phyloP scores from a whole-genome alignment of 805 yeast species.

The Torulaspora microellipsoides region DNA sequence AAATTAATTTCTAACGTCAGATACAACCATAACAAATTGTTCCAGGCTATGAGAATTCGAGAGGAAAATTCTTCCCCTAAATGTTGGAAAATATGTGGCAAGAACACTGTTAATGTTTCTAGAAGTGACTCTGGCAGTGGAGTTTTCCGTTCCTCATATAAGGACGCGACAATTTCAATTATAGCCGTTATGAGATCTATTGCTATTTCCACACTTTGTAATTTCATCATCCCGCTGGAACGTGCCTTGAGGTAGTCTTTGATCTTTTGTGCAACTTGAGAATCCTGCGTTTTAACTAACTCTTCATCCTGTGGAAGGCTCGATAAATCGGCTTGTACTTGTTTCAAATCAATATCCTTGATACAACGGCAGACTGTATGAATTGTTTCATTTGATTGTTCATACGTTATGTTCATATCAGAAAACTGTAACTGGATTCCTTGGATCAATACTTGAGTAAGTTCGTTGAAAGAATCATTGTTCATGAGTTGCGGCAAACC shows the following conservation, averaged over 20 bases:
- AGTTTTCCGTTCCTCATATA: slow-evolving; percentile 17
- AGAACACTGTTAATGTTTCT: slow-evolving; percentile 16
- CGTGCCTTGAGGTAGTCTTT: slow-evolving; percentile 40
- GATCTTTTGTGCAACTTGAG: slow-evolving; percentile 26
- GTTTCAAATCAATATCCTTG: slow-evolving; percentile 32
- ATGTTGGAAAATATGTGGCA: slow-evolving; percentile 39
- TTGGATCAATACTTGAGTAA: slow-evolving; percentile 34
- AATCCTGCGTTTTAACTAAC: slow-evolving; percentile 12
- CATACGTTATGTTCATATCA: slow-evolving; percentile 27
- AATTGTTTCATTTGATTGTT: slow-evolving; percentile 25
- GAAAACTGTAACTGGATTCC: slow-evolving; percentile 39
- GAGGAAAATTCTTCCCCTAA: slow-evolving; percentile 47
- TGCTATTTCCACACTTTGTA: slow-evolving; percentile 63
- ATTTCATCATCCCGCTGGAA: slow-evolving; percentile 44
- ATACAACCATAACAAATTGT: slow-evolving; percentile 59
- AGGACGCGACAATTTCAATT: slow-evolving; percentile 50
- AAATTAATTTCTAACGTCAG: slow-evolving; percentile 26
- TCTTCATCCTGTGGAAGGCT: slow-evolving; percentile 17
- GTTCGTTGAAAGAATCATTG: slow-evolving; percentile 26
- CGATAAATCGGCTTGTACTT: slow-evolving; percentile 27
- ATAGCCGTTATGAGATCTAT: slow-evolving; percentile 74
- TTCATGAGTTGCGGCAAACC: slow-evolving; percentile 14
- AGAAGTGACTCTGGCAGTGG: slow-evolving; percentile 16
- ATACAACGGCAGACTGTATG: slow-evolving; percentile 25
- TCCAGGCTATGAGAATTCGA: slow-evolving; percentile 60